Conservation (phyloP, 257 asterid species). For the Jaltomata sinuosa region DNA sequence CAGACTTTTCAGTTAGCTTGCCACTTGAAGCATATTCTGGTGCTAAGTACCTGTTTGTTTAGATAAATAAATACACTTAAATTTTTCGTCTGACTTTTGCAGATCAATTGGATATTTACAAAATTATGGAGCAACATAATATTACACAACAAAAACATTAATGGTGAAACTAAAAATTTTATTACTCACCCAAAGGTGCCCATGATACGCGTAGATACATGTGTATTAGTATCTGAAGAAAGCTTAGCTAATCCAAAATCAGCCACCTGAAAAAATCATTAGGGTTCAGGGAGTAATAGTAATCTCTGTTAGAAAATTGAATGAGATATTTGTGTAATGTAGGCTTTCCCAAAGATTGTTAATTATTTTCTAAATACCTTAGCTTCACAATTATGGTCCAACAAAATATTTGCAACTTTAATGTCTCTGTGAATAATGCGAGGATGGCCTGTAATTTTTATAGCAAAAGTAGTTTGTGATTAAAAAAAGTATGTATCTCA, state of each 20-base stretch:
- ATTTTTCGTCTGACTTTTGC: background rate
- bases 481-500: background rate
- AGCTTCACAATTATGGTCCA: slow-evolving; percentile 64
- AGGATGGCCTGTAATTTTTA: slow-evolving; percentile 59
- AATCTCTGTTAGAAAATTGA: background rate
- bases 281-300: background rate
- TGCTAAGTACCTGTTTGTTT: slow-evolving; percentile 51
- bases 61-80: background rate
- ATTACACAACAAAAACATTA: background rate
- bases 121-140: background rate
- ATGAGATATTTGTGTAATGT: background rate
- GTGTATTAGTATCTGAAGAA: slow-evolving; percentile 65
- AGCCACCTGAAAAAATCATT: slow-evolving; percentile 46
- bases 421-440: slow-evolving; percentile 91
- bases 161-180: background rate
- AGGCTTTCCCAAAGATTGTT: background rate
- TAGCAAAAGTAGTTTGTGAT: background rate
- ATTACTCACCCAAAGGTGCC: slow-evolving; percentile 77
- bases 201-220: slow-evolving; percentile 92
- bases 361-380: slow-evolving; percentile 33
- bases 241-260: slow-evolving; percentile 95
- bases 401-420: slow-evolving; percentile 72
- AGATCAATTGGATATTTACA: background rate
- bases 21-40: slow-evolving; percentile 95
- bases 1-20: slow-evolving; percentile 83